Conservation (phyloP, 768 basidiomycete species). For the Glaciozyma martinii region DNA sequence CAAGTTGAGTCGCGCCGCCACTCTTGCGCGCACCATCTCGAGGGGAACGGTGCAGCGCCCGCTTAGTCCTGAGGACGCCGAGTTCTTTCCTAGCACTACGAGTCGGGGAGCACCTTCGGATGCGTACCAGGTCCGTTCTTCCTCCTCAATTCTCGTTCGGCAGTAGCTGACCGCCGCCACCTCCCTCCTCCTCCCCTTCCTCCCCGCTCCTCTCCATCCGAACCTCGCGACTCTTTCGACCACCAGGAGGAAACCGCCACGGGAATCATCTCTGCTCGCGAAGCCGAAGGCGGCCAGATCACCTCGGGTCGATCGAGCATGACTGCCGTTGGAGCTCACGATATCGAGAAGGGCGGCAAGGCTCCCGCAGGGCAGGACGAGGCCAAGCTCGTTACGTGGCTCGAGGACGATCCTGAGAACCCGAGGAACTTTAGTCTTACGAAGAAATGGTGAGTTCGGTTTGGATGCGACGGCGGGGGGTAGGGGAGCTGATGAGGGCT, state of each 20-base stretch:
- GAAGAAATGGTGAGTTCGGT: constrained; percentile 30
- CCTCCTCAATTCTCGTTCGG: neutral
- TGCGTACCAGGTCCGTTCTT: no score
- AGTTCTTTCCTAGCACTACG: neutral
- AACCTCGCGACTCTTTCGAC: no score
- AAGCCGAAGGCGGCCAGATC: no score
- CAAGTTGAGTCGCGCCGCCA: neutral
- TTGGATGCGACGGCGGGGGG: neutral
- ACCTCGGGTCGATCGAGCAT: no score
- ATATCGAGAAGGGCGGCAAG: no score
- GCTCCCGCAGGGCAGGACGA: neutral
- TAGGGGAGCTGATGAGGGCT: neutral
- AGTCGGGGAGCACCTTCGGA: neutral
- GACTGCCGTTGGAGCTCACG: no score
- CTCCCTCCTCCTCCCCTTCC: no score
- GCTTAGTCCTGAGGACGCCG: neutral
- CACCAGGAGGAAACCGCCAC: neutral
- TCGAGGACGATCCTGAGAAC: constrained; percentile 23
- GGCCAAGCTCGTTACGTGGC: constrained; percentile 29
- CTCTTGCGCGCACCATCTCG: neutral
- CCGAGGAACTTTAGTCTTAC: constrained; percentile 31
- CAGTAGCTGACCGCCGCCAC: neutral
- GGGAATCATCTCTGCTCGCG: no score
- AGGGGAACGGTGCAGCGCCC: no score
- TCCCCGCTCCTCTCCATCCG: no score